phyloP scores from a whole-genome alignment of 2,329 filamentous ascomycete genomes.

The Xylariaceae sp. region DNA sequence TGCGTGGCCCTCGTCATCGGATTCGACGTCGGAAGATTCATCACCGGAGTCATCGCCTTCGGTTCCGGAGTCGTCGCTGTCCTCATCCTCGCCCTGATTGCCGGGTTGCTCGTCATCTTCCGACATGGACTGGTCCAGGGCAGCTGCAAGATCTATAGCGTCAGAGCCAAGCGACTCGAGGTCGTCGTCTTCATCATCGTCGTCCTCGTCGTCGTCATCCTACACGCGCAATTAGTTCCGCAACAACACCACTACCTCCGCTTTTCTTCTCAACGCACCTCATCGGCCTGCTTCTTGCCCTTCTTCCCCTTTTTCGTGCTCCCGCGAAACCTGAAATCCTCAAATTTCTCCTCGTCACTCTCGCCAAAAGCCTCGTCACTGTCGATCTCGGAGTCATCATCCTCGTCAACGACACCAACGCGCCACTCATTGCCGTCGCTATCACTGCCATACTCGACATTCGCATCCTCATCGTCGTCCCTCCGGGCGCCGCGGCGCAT shows the following conservation, averaged over 20 bases:
- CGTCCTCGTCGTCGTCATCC: constrained; percentile 51
- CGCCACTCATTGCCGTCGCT: constrained; percentile 83
- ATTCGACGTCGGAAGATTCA: constrained; percentile 40
- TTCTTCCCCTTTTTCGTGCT: constrained; percentile 36
- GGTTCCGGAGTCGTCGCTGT: constrained; percentile 40
- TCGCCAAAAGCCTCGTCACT: constrained; percentile 79
- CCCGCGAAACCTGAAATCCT: constrained; percentile 59
- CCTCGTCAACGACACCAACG: constrained; percentile 60
- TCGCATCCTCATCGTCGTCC: constrained; percentile 45
- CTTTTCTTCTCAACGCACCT: constrained; percentile 34
- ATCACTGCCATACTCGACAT: constrained; percentile 71
- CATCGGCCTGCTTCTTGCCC: constrained; percentile 42
- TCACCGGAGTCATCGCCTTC: constrained; percentile 38
- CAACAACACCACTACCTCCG: neutral
- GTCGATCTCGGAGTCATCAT: constrained; percentile 60
- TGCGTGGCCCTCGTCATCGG: constrained; percentile 43
- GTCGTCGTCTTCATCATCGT: constrained; percentile 50
- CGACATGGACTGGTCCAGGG: constrained; percentile 42
- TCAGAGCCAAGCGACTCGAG: constrained; percentile 54
- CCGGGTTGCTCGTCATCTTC: constrained; percentile 47
- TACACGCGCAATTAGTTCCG: constrained; percentile 29
- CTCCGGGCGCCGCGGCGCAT: constrained; percentile 37
- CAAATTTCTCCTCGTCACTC: constrained; percentile 80
- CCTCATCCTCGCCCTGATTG: constrained; percentile 42
- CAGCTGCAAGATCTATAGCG: constrained; percentile 54